phyloP scores from a whole-genome alignment of 768 basidiomycete genomes.

The Lepiota subincarnata region DNA sequence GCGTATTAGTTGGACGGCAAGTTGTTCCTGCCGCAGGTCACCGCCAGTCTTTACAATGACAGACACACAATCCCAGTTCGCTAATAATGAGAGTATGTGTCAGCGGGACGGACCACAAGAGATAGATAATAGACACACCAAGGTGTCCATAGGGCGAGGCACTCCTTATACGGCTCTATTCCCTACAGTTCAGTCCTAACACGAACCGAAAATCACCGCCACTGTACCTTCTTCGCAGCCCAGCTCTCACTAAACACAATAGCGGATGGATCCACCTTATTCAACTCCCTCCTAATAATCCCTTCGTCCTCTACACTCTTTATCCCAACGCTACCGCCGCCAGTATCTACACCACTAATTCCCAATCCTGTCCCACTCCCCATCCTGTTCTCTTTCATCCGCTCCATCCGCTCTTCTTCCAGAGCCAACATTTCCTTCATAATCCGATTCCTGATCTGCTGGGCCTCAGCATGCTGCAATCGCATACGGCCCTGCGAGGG shows the following conservation, averaged over 20 bases:
- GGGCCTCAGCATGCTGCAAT: slow-evolving; percentile 77
- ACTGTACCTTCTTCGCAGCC: slow-evolving; percentile 79
- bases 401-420: slow-evolving; percentile 94
- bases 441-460: slow-evolving; percentile 88
- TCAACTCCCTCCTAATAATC: slow-evolving; percentile 89
- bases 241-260: slow-evolving; percentile 95
- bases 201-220: not conserved
- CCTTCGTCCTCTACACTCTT: slow-evolving; percentile 87
- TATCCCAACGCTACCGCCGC: slow-evolving; percentile 17
- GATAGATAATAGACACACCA: slow-evolving; percentile 40
- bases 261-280: slow-evolving; percentile 93
- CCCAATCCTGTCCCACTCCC: slow-evolving; percentile 35
- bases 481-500: slow-evolving; percentile 51
- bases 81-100: slow-evolving; percentile 27
- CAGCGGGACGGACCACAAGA: slow-evolving; percentile 3
- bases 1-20: slow-evolving; percentile 91
- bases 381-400: slow-evolving; percentile 72
- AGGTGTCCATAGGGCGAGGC: slow-evolving; percentile 95
- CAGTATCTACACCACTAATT: slow-evolving; percentile 6
- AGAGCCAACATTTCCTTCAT: slow-evolving; percentile 98
- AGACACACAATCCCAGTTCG: slow-evolving; percentile 86
- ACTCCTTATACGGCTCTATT: slow-evolving; percentile 82
- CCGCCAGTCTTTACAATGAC: slow-evolving; percentile 99
- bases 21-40: slow-evolving; percentile 94
- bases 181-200: not conserved